Evolutionary conservation across 495 filamentous ascomycete genomes (phyloP).

Genomic region (Penicillium soppii): DNA sequence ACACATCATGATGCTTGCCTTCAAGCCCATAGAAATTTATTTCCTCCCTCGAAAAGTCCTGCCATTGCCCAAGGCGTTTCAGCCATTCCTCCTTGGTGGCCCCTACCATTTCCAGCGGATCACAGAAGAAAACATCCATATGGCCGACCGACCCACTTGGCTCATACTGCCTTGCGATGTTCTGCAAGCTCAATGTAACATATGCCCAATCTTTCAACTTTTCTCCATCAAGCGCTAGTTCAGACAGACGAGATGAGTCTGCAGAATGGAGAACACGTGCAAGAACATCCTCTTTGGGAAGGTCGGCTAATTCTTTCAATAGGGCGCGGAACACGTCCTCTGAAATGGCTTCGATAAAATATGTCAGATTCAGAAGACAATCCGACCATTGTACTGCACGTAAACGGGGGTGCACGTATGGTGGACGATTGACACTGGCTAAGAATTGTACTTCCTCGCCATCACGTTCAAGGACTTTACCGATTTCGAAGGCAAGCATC

Average conservation of each 20-base stretch:
- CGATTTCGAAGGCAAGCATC: too few relatives aligned
- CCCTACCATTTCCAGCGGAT: slow-evolving; percentile 34
- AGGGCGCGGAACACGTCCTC: too few relatives aligned
- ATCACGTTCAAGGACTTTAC: too few relatives aligned
- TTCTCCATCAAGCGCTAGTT: background rate
- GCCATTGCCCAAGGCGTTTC: slow-evolving; percentile 32
- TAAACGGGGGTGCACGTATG: too few relatives aligned
- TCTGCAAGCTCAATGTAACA: background rate
- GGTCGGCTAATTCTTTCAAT: too few relatives aligned
- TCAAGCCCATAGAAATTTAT: slow-evolving; percentile 29
- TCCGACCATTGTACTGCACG: too few relatives aligned
- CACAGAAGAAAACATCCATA: slow-evolving; percentile 47
- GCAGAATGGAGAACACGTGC: background rate
- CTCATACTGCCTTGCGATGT: slow-evolving; percentile 30
- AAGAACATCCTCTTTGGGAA: background rate
- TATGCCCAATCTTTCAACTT: background rate
- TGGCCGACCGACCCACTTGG: slow-evolving; percentile 31
- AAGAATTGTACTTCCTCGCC: too few relatives aligned
- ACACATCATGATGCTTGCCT: slow-evolving; percentile 37
- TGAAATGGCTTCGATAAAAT: too few relatives aligned
- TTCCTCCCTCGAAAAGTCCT: slow-evolving; percentile 24
- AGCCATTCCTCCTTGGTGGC: slow-evolving; percentile 39
- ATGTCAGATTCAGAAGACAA: too few relatives aligned
- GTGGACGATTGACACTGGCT: too few relatives aligned
- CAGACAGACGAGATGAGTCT: background rate